Percentiles rank a stretch among this genome's conserved stretches.
Conservation (phyloP, 495 filamentous ascomycete species). For the Acidomyces sp. region DNA sequence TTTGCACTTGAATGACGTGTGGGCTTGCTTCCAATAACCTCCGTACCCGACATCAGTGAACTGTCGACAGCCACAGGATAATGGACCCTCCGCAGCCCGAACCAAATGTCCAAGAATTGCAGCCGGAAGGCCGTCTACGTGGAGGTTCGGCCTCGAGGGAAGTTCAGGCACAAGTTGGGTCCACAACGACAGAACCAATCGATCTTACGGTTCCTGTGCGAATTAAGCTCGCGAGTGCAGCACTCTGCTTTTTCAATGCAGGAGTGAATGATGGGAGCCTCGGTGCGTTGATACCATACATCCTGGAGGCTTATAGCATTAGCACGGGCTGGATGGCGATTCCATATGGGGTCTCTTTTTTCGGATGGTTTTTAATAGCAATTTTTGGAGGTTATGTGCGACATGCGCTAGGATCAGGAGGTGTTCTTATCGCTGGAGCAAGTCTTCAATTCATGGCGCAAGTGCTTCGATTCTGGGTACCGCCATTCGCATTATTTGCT, state of each 20-base stretch:
- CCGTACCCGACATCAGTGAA: too few species aligned
- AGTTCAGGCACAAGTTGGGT: too few species aligned
- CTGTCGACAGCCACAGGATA: too few species aligned
- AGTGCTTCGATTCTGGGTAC: constrained; percentile 35
- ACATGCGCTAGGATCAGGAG: constrained; percentile 33
- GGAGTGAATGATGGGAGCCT: constrained; percentile 44
- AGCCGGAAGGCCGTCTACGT: too few species aligned
- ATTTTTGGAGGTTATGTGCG: constrained; percentile 36
- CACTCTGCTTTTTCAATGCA: constrained; percentile 41
- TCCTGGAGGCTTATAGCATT: constrained; percentile 37
- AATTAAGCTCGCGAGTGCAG: constrained; percentile 35
- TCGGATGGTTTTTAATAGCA: constrained; percentile 38
- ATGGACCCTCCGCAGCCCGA: too few species aligned
- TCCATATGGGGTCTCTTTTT: constrained; percentile 17
- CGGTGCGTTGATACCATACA: constrained; percentile 42
- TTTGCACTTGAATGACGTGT: too few species aligned
- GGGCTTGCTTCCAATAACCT: too few species aligned
- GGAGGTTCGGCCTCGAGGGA: too few species aligned
- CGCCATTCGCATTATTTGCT: constrained; percentile 37
- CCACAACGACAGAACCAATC: not conserved
- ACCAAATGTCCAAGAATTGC: too few species aligned
- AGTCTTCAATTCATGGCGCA: constrained; percentile 36
- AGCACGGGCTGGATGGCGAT: constrained; percentile 38
- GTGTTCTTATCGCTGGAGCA: constrained; percentile 37
- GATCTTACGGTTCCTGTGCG: not conserved